phyloP scores from a whole-genome alignment of 805 yeast species.

The Metschnikowia sp. region DNA sequence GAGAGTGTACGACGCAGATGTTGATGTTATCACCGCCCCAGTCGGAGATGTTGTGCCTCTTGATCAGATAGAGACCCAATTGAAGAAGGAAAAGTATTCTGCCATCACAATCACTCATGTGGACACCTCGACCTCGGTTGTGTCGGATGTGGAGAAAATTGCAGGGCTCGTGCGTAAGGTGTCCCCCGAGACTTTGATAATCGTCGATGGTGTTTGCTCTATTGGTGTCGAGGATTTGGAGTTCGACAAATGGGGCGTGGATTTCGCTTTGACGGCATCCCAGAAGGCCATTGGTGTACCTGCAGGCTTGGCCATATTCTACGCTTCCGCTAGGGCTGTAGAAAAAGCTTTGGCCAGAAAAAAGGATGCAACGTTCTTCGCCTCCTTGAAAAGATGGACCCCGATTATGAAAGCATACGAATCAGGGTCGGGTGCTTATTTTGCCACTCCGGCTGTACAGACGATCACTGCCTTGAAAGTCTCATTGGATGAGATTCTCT shows the following conservation, averaged over 20 bases:
- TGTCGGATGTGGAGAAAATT: conserved; percentile 63
- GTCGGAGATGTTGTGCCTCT: conserved; percentile 70
- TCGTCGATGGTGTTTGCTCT: conserved; percentile 95
- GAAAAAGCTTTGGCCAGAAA: conserved; percentile 49
- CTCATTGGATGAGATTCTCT: conserved; percentile 69
- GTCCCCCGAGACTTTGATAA: conserved; percentile 76
- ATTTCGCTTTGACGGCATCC: conserved; percentile 85
- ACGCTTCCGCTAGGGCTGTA: conserved; percentile 74
- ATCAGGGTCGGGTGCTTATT: conserved; percentile 73
- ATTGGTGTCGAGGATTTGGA: conserved; percentile 83
- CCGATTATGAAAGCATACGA: conserved; percentile 89
- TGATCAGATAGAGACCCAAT: conserved; percentile 50
- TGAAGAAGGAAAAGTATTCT: conserved; percentile 51
- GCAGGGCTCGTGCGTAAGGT: conserved; percentile 56
- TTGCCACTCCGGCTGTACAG: conserved; percentile 97
- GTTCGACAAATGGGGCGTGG: conserved; percentile 88
- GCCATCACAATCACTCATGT: conserved; percentile 89
- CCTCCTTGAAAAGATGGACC: conserved; percentile 77
- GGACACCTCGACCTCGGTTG: conserved; percentile 95
- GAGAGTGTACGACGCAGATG: conserved; percentile 68
- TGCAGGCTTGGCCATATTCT: conserved; percentile 80
- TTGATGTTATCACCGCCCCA: conserved; percentile 68
- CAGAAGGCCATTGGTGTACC: conserved; percentile 96
- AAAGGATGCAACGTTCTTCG: conserved; percentile 56
- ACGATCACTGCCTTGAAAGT: conserved; percentile 75